phyloP scores from a whole-genome alignment of 2,329 filamentous ascomycete genomes.

The Fusarium sp. region DNA sequence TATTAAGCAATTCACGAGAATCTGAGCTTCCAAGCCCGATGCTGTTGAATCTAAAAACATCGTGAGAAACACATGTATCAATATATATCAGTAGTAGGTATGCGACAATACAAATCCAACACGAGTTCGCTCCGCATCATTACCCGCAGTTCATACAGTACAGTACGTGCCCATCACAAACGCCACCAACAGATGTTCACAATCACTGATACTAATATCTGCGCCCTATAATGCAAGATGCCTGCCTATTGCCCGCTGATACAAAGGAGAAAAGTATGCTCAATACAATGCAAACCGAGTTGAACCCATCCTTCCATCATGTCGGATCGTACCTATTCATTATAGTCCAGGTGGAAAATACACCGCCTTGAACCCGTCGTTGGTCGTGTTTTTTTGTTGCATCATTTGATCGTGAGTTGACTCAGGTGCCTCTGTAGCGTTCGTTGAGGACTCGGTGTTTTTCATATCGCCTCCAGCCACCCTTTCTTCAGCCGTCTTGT shows the following conservation, averaged over 20 bases:
- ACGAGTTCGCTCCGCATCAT: background rate
- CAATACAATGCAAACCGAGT: constrained; percentile 22
- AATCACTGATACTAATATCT: constrained; percentile 22
- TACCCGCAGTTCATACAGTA: background rate
- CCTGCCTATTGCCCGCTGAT: constrained; percentile 29
- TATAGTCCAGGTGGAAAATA: constrained; percentile 16
- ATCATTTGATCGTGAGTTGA: constrained; percentile 32
- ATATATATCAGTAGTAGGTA: too few relatives aligned
- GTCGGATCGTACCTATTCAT: constrained; percentile 27
- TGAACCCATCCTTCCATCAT: constrained; percentile 22
- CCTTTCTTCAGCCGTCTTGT: background rate
- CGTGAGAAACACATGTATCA: too few relatives aligned
- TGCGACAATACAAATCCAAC: too few relatives aligned
- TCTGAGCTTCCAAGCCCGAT: too few relatives aligned
- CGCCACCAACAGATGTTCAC: constrained; percentile 1
- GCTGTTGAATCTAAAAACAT: too few relatives aligned
- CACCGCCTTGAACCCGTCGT: constrained; percentile 29
- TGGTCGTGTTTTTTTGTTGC: constrained; percentile 31
- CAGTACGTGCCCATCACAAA: background rate
- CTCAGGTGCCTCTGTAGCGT: constrained; percentile 21
- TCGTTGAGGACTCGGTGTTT: constrained; percentile 6
- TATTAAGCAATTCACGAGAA: background rate
- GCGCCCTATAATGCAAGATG: constrained; percentile 34
- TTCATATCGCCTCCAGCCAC: background rate
- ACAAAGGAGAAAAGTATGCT: constrained; percentile 25